Conservation (phyloP, 2,329 filamentous ascomycete genomes). For the Colletotrichum shisoi region DNA sequence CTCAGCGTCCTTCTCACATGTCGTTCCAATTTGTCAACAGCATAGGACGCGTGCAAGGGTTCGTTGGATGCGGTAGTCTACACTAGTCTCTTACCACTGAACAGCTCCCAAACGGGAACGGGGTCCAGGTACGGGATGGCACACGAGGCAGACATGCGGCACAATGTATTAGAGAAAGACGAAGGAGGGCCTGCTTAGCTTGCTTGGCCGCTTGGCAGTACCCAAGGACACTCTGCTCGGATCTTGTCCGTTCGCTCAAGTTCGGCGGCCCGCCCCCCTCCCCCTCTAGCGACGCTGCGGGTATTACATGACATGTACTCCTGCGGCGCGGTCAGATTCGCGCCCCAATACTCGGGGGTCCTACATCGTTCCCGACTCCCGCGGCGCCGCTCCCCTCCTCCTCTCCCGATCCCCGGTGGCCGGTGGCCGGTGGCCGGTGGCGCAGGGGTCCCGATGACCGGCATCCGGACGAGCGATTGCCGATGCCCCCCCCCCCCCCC, state of each 20-base stretch:
- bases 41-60: no score
- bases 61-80: no score
- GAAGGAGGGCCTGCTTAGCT: background rate
- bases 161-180: background rate
- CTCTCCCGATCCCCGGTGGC: no score
- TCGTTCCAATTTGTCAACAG: no score
- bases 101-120: background rate
- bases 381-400: background rate
- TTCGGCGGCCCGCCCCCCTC: no score
- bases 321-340: background rate
- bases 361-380: background rate
- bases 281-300: background rate
- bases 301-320: background rate
- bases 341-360: background rate
- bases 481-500: no score
- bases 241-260: constrained; percentile 4
- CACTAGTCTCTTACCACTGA: no score
- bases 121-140: background rate
- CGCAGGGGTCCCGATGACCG: no score
- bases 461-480: background rate
- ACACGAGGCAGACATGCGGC: background rate
- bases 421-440: no score
- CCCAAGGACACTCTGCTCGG: background rate
- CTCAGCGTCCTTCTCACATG: no score
- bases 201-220: no score